Evolutionary conservation across 23 red algal genomes (phyloP).

Genomic region (Gracilaria gracilis): DNA sequence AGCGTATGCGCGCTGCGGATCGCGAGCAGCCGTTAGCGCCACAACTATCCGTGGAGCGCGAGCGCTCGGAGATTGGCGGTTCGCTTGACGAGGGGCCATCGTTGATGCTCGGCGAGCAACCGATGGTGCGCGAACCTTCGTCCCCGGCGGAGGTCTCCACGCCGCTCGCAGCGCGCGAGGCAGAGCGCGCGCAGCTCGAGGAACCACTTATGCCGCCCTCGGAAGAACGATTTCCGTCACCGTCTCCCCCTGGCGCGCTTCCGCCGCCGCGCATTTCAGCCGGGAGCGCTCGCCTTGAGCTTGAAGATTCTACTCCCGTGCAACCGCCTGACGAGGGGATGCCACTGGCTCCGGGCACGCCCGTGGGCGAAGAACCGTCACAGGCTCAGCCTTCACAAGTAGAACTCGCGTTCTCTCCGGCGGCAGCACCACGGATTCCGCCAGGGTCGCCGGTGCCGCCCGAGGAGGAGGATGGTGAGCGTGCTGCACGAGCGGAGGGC

Average conservation of each 20-base stretch:
- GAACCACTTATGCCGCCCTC: neutral
- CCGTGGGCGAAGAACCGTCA: neutral
- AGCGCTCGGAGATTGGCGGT: neutral
- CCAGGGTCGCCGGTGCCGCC: slow-evolving; percentile 8
- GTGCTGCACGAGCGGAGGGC: neutral
- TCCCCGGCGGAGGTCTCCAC: neutral
- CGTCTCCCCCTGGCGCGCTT: neutral
- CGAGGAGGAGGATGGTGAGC: slow-evolving; percentile 5
- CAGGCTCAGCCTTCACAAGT: neutral
- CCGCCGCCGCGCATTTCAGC: slow-evolving; percentile 2
- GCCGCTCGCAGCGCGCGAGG: neutral
- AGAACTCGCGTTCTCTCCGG: neutral
- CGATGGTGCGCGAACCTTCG: neutral
- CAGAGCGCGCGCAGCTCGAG: neutral
- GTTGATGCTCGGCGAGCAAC: neutral
- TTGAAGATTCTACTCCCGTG: neutral
- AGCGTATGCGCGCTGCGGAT: slow-evolving; percentile 12
- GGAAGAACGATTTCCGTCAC: neutral
- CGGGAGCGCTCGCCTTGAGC: slow-evolving; percentile 1
- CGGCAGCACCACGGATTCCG: neutral
- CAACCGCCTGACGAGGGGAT: neutral
- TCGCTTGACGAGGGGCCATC: neutral
- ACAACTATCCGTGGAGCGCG: slow-evolving; percentile 15
- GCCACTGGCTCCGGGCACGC: neutral
- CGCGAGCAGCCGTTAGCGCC: neutral